Percentiles rank a stretch among this genome's conserved stretches.
These are phyloP conservation scores for Pharus latifolius DNA, from an alignment of 176 grass and related monocot genomes.

Conservation along the genomic window DNA sequence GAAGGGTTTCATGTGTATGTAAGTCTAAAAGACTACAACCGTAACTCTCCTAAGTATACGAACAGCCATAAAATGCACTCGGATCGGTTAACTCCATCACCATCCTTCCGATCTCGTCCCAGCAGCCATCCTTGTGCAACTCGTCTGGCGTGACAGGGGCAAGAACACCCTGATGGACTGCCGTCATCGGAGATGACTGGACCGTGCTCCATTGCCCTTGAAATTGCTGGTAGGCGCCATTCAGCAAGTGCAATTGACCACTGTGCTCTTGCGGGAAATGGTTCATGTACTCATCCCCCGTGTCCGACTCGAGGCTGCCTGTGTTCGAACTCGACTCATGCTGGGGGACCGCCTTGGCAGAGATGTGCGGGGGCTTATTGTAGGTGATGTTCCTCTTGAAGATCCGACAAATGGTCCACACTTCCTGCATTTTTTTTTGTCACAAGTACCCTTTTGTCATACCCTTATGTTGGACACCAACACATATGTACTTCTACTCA, in stretches of 20 bases:
- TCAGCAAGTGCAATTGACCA: background rate
- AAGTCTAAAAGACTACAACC: background rate
- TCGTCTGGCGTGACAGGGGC: conserved; percentile 6
- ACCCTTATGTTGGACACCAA: background rate
- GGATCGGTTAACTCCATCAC: conserved; percentile 41
- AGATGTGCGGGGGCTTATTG: conserved; percentile 43
- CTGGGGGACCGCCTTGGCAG: background rate
- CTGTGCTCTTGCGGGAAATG: background rate
- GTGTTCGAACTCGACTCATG: conserved; percentile 42
- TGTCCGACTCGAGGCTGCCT: conserved; percentile 48
- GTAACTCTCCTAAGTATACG: background rate
- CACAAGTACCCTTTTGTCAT: background rate
- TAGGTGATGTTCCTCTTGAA: conserved; percentile 49
- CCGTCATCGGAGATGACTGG: background rate
- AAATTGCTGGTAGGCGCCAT: conserved; percentile 1
- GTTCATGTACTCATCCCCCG: conserved; percentile 31
- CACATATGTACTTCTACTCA: too few species aligned
- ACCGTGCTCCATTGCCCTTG: conserved; percentile 24
- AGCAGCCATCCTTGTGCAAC: conserved; percentile 35
- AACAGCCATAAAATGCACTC: conserved; percentile 10
- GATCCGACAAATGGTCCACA: conserved; percentile 89
- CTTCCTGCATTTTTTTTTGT: conserved; percentile 42
- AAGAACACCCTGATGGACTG: background rate
- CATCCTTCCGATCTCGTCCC: conserved; percentile 62
- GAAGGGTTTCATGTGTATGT: background rate